Evolutionary conservation across 257 asterid species (phyloP), one percentile per base, ranked within the genome.

Genomic region (Solanum bukasovii): DNA sequence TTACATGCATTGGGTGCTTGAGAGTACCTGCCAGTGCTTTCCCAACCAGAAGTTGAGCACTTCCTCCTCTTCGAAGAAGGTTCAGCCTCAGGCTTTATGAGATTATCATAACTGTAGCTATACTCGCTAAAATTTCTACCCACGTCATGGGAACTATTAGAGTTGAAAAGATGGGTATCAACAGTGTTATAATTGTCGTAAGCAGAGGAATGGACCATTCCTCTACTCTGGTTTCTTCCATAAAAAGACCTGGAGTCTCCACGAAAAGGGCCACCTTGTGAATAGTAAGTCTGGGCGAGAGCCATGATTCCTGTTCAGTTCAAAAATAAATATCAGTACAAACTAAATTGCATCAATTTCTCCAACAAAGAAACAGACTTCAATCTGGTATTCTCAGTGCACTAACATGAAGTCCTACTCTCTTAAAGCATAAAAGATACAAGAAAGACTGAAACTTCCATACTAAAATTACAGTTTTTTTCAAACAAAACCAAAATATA

Each of bases 51-150:
- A 88, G 87, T 86, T n/a, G 93, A 90, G 81, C 94, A 68, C 93
- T 94, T 96, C 92, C 98, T 95, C 92, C 92, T 93, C 90, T 96
- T 96, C 3, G 90, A 77, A 88, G 96, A 91, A 86, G 93, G 93
- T n/a, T 89, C 87, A 40, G 81, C 83, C 31, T 94, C 98, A 70
- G 92, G 91, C 89, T 90, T 88, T 75, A 85, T 88, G 68, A 72
- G 87, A 70, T 87, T 90, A 88, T 89, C 81, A 29, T 75, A 89
- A 82, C 49, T 91, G 73, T 90, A 84, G 87, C 89, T 90, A 84
- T 92, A 91, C 77, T 73, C 92, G 83, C 89, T 79, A 79, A 86
- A 85, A 84, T 89, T 92, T 88, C 87, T 86, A 18, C 93, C 83
- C 70, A 74, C 84, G 6, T 88, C 94, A 68, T n/a, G 71, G 27